These are phyloP conservation scores for Cornus controversa DNA, from an alignment of 148 eudicot species.

Conservation along the genomic window DNA sequence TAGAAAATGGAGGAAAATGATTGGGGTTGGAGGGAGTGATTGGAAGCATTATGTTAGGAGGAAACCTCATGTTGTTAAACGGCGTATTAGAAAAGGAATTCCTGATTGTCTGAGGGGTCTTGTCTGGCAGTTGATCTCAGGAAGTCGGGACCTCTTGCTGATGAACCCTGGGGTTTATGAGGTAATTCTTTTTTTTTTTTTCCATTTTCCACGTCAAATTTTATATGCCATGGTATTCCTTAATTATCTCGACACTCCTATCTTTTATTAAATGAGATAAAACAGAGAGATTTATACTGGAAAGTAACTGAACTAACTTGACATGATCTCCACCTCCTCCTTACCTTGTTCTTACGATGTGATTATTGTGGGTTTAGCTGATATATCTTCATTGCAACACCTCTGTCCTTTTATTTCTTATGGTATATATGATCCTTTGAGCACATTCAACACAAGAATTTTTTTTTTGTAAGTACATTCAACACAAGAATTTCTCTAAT, in stretches of 20 bases:
- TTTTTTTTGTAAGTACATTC: not conserved
- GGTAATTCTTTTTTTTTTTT: conserved; percentile 35
- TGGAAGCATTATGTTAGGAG: conserved; percentile 90
- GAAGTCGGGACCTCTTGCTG: conserved; percentile 96
- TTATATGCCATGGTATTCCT: not conserved
- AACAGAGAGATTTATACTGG: not conserved
- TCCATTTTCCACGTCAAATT: not conserved
- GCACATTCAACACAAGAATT: not conserved
- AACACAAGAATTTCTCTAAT: not conserved
- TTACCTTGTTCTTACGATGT: not conserved
- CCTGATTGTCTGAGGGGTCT: conserved; percentile 98
- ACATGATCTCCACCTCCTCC: not conserved
- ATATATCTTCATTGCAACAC: not conserved
- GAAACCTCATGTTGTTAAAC: conserved; percentile 87
- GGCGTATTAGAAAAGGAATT: conserved; percentile 93
- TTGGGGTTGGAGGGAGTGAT: conserved; percentile 97
- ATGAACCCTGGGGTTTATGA: conserved; percentile 98
- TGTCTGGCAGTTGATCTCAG: conserved; percentile 97
- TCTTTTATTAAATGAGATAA: not conserved
- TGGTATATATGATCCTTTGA: not conserved
- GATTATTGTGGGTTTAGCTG: not conserved
- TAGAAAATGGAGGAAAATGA: conserved; percentile 97
- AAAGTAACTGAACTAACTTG: not conserved
- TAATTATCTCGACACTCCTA: not conserved
- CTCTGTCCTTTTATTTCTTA: not conserved